phyloP scores from a whole-genome alignment of 2,329 filamentous ascomycete species.

The Penicillium sp. region DNA sequence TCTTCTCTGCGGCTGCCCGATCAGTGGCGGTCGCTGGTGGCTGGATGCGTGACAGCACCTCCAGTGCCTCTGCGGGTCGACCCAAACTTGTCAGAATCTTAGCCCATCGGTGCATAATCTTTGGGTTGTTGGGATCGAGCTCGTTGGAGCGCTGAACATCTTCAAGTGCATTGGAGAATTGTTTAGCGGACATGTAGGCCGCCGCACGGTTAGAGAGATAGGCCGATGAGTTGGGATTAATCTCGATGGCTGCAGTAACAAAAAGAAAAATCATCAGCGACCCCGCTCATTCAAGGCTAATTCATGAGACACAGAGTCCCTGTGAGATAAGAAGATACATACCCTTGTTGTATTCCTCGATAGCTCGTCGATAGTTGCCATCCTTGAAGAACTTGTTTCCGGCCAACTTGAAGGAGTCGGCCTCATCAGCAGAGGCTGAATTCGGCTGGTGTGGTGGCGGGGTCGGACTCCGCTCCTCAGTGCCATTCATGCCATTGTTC shows the following conservation, averaged over 20 bases:
- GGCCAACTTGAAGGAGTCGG: conserved; percentile 85
- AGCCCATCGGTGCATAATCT: conserved; percentile 83
- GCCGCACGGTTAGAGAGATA: conserved; percentile 95
- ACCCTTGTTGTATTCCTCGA: conserved; percentile 96
- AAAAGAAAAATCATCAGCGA: conserved; percentile 18
- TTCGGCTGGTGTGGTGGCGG: conserved; percentile 52
- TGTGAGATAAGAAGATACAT: conserved; percentile 30
- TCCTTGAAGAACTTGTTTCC: conserved; percentile 98
- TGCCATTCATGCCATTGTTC: conserved; percentile 35
- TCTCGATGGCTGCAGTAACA: conserved; percentile 69
- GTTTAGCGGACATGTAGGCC: conserved; percentile 84
- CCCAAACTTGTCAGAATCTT: conserved; percentile 88
- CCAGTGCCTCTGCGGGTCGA: conserved; percentile 80
- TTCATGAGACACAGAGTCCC: not conserved
- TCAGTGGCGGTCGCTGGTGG: conserved; percentile 83
- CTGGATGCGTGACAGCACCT: conserved; percentile 76
- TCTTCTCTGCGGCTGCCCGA: conserved; percentile 75
- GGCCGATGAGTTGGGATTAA: conserved; percentile 80
- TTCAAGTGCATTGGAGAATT: conserved; percentile 76
- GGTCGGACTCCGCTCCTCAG: conserved; percentile 44
- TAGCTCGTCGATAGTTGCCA: conserved; percentile 81
- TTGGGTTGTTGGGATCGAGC: conserved; percentile 80
- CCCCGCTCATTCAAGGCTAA: not conserved
- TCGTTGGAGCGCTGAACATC: conserved; percentile 82
- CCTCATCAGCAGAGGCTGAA: conserved; percentile 63